Conservation (phyloP, 164 flowering plant genomes). For the Chimonanthus salicifolius region DNA sequence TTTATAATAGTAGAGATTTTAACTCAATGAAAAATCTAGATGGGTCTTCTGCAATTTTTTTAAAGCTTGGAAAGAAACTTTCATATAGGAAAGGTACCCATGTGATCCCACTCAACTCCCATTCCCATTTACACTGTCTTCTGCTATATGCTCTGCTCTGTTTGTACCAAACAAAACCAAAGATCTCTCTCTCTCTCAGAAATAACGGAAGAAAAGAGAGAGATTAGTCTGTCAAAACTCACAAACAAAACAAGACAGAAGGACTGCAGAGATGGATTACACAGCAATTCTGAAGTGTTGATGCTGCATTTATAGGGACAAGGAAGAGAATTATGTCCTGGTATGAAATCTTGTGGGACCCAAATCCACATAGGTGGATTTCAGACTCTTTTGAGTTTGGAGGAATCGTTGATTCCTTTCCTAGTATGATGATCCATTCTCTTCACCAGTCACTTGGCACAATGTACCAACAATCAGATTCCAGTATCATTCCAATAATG, state of each 20-base stretch:
- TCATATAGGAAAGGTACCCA: conserved; percentile 27
- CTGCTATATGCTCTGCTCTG: conserved; percentile 25
- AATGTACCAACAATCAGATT: too few species aligned
- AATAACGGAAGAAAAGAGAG: background rate
- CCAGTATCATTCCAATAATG: too few species aligned
- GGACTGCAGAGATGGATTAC: background rate
- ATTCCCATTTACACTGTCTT: conserved; percentile 2
- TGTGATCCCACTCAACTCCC: conserved; percentile 22
- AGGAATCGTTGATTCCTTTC: background rate
- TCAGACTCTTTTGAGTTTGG: background rate
- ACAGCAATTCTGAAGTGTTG: background rate
- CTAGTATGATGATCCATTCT: background rate
- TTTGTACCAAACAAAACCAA: conserved; percentile 21
- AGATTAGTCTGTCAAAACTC: background rate
- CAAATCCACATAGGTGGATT: background rate
- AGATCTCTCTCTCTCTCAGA: conserved; percentile 2
- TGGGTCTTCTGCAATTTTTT: conserved; percentile 13
- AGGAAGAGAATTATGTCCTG: conserved; percentile 3
- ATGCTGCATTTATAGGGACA: conserved; percentile 11
- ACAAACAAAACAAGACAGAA: too few species aligned
- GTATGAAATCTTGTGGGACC: conserved; percentile 5
- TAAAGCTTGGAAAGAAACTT: conserved; percentile 19
- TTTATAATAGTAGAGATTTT: background rate
- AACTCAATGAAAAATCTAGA: background rate
- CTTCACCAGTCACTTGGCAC: background rate